Conservation (phyloP, 257 asterid genomes). For the Rhazya stricta region DNA sequence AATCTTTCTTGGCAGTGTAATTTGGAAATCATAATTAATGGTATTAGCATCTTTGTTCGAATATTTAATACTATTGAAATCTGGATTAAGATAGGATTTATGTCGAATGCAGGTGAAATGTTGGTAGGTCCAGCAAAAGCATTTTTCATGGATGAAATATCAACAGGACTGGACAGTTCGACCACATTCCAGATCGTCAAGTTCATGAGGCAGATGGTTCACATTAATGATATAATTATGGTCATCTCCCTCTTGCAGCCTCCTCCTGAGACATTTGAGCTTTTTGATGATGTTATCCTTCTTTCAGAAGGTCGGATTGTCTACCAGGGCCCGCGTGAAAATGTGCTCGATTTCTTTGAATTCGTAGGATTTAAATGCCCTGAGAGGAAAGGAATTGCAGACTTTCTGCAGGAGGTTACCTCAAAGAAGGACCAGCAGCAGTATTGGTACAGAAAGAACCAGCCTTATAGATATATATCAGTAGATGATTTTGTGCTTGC, state of each 20-base stretch:
- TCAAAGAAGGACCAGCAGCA: conserved; percentile 79
- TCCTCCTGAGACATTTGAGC: conserved; percentile 62
- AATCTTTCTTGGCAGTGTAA: background rate
- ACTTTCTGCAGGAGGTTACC: conserved; percentile 82
- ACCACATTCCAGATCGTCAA: conserved; percentile 78
- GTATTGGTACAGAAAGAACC: conserved; percentile 53
- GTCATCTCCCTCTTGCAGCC: conserved; percentile 76
- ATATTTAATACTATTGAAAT: background rate
- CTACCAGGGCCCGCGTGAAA: conserved; percentile 78
- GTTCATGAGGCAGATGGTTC: conserved; percentile 84
- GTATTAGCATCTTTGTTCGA: background rate
- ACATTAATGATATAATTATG: conserved; percentile 64
- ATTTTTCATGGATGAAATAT: conserved; percentile 86
- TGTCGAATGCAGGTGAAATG: conserved; percentile 61
- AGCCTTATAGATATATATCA: conserved; percentile 49
- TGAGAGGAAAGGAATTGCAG: conserved; percentile 75
- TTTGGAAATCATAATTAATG: background rate
- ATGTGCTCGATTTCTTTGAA: conserved; percentile 56
- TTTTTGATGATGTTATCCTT: conserved; percentile 70
- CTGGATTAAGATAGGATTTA: background rate
- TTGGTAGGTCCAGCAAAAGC: conserved; percentile 89
- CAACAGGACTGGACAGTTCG: conserved; percentile 82
- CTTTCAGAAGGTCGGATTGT: conserved; percentile 72
- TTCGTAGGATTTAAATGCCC: conserved; percentile 74
- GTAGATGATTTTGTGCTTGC: conserved; percentile 47